Evolutionary conservation across 192 early-diverging fungal species (phyloP), one percentile per base, ranked within the genome.

Genomic region (Backusella macrospora): DNA sequence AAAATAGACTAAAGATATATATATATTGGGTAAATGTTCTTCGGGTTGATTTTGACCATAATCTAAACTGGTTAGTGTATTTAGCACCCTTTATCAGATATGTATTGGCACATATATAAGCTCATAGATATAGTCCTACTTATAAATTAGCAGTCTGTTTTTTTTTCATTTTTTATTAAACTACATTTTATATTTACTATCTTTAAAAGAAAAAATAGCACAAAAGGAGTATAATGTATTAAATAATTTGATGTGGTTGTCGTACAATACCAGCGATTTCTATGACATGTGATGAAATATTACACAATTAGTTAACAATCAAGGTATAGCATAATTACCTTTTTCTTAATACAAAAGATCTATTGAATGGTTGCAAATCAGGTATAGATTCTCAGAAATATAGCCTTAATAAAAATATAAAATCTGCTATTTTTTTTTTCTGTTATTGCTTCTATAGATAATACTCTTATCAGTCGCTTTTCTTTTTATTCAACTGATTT

Each of bases 41-140:
- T 52, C n/a, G 7, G 49, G 49, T 52, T 52, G n/a, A 18, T 52
- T n/a, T n/a, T 52, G 48, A n/a, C n/a, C 49, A 52, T 21, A 52
- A 18, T 18, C n/a, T 18, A 18, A 52, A 52, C 6, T 52, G 49
- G 49, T 52, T 52, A 52, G 49, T 18, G 9, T 52, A 8, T 7
- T 2, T 9, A n/a, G 7, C 18, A 8, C 16, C 18, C 9, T 52
- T 18, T 52, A 23, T 52, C 49, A n/a, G 49, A 52, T 52, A 52
- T 52, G 18, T 49, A 52, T 10, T 52, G 8, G 29, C 29, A 34
- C 2, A 34, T 34, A 34, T 34, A 34, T 34, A 34, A 1, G 29
- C 2, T 34, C 29, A 34, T 34, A 34, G 29, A 34, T 34, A 34
- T 2, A 0, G 0, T 34, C 2, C 29, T 34, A 34, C 29, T 34